A percentile compares a stretch with the other conserved stretches of the same genome.
Evolutionary conservation across 1,284 basidiomycete genomes (phyloP).

Genomic region (Golubevia pallescens): DNA sequence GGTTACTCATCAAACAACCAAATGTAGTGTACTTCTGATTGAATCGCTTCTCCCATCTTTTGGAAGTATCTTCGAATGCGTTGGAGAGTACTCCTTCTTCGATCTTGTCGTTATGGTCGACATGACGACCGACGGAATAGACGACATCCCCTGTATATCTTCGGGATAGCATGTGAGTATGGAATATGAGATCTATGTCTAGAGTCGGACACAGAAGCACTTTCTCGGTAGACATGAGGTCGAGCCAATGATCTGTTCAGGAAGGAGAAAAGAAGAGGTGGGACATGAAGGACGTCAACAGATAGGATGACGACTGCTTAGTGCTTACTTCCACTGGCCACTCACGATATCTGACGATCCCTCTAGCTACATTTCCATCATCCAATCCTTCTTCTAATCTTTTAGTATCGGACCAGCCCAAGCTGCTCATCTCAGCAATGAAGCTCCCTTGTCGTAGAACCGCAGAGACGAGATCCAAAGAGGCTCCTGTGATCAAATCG

Average conservation of each 20-base stretch:
- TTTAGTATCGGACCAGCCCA: conserved; percentile 22
- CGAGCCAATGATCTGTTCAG: conserved; percentile 5
- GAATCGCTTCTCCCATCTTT: conserved; percentile 27
- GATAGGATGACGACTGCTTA: too few relatives aligned
- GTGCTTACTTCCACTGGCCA: conserved; percentile 1
- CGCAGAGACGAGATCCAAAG: conserved; percentile 21
- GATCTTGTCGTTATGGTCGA: conserved; percentile 48
- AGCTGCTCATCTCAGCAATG: conserved; percentile 25
- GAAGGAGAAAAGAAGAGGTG: not conserved
- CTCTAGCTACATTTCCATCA: conserved; percentile 6
- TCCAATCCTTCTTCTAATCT: conserved; percentile 3
- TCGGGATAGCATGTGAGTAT: conserved; percentile 36
- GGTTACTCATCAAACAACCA: conserved; percentile 25
- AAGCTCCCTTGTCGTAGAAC: conserved; percentile 31
- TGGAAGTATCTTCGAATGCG: conserved; percentile 35
- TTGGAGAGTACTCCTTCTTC: conserved; percentile 31
- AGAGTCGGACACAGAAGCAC: conserved; percentile 33
- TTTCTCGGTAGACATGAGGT: conserved; percentile 15
- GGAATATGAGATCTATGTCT: conserved; percentile 50
- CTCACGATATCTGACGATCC: conserved; percentile 35
- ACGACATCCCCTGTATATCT: conserved; percentile 27
- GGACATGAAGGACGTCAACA: not conserved
- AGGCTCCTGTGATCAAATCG: not conserved
- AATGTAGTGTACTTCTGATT: conserved; percentile 37
- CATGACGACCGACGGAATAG: conserved; percentile 32